A percentile compares a stretch with the other conserved stretches of the same genome.
phyloP scores from a whole-genome alignment of 345 rosid species.

The Barbarea vulgaris region DNA sequence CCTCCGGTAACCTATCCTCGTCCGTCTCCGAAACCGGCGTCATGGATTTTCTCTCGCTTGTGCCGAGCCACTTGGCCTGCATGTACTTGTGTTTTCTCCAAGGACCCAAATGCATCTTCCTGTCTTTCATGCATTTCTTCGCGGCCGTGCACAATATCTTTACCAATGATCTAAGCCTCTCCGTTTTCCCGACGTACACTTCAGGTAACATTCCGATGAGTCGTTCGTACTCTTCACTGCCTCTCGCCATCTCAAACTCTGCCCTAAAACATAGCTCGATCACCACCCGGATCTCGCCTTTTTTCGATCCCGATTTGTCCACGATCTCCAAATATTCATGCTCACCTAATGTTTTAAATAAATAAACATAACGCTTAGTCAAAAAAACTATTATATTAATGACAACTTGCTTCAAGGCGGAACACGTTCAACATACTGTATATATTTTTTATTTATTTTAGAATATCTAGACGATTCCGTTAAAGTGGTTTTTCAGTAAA shows the following conservation, averaged over 20 bases:
- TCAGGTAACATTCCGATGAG: constrained; percentile 58
- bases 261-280: constrained; percentile 75
- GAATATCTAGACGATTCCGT: constrained; percentile 6
- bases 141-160: constrained; percentile 72
- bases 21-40: constrained; percentile 25
- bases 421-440: not conserved
- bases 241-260: constrained; percentile 84
- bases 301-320: constrained; percentile 51
- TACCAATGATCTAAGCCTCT: constrained; percentile 63
- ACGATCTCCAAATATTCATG: constrained; percentile 69
- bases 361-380: not conserved
- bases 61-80: constrained; percentile 89
- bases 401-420: constrained; percentile 5
- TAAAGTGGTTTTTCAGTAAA: not conserved
- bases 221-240: constrained; percentile 62
- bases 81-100: constrained; percentile 93
- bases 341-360: constrained; percentile 52
- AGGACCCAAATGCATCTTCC: constrained; percentile 88
- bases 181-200: constrained; percentile 72
- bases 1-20: constrained; percentile 10
- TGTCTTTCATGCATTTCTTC: constrained; percentile 83
- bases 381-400: constrained; percentile 23
- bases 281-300: constrained; percentile 60
- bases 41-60: constrained; percentile 42
- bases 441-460: not conserved